Conservation (phyloP, 352 stramenopile species). For the Pythium graminicola region DNA sequence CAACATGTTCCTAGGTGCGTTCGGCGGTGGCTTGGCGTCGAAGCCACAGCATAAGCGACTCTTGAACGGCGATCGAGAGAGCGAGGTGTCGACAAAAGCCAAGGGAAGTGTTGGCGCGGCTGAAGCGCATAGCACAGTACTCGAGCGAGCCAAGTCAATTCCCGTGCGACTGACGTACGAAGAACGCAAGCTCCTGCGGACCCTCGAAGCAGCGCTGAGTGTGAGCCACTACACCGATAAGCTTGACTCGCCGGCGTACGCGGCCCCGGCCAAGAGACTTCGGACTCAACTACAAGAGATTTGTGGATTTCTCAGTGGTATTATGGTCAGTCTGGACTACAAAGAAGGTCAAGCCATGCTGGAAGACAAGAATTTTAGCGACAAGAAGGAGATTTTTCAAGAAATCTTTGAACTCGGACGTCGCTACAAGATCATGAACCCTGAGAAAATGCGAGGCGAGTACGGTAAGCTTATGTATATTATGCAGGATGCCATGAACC, state of each 20-base stretch:
- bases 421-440: conserved; percentile 98
- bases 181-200: conserved; percentile 91
- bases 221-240: conserved; percentile 94
- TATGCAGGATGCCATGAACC: conserved; percentile 86
- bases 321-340: conserved; percentile 91
- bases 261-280: conserved; percentile 65
- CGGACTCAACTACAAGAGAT: conserved; percentile 90
- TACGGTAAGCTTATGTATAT: conserved; percentile 96
- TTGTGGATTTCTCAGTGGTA: conserved; percentile 83
- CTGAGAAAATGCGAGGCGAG: conserved; percentile 95
- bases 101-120: conserved; percentile 18
- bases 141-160: conserved; percentile 94
- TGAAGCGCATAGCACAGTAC: conserved; percentile 36
- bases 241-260: conserved; percentile 77
- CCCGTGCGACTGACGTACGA: conserved; percentile 93
- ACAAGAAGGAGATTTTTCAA: conserved; percentile 87
- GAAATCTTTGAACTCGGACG: conserved; percentile 92
- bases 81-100: background rate
- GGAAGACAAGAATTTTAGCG: conserved; percentile 85
- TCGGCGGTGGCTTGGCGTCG: conserved; percentile 4
- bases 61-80: background rate
- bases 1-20: conserved; percentile 72
- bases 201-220: conserved; percentile 90
- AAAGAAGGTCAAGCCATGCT: conserved; percentile 77
- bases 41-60: conserved; percentile 6